Conservation (phyloP, 371 early-diverging fungal genomes). For the Basidiobolus meristosporus region DNA sequence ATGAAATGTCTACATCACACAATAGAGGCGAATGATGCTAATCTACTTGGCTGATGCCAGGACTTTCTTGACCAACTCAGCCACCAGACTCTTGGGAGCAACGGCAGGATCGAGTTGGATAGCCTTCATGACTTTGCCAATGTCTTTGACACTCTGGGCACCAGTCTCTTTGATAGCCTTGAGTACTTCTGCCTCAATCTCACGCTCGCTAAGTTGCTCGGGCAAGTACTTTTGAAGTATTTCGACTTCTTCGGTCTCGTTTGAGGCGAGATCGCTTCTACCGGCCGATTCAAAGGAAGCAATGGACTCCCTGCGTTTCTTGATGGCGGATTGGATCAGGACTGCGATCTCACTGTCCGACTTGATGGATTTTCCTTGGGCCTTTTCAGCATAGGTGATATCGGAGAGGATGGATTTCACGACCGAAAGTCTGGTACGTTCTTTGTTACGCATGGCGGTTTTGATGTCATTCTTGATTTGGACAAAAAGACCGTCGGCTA, state of each 20-base stretch:
- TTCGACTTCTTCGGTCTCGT: conserved; percentile 32
- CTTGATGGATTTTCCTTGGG: conserved; percentile 13
- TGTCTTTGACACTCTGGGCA: conserved; percentile 28
- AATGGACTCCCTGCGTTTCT: conserved; percentile 50
- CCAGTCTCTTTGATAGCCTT: conserved; percentile 25
- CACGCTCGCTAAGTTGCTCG: conserved; percentile 34
- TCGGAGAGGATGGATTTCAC: conserved; percentile 41
- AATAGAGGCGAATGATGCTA: no score
- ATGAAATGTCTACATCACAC: no score
- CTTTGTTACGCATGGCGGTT: conserved; percentile 46
- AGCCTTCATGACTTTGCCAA: conserved; percentile 65
- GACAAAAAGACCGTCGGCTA: neutral
- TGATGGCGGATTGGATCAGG: conserved; percentile 45
- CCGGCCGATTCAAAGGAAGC: conserved; percentile 29
- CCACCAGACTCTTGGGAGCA: conserved; percentile 46
- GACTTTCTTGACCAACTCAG: conserved; percentile 32
- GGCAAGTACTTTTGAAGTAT: conserved; percentile 51
- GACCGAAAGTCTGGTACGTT: conserved; percentile 38
- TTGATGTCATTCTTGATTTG: conserved; percentile 41
- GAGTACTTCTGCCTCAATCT: conserved; percentile 34
- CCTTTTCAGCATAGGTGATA: conserved; percentile 48
- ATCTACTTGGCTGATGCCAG: no score
- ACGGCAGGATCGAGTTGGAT: conserved; percentile 25
- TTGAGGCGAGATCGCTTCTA: conserved; percentile 38
- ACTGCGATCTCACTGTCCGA: conserved; percentile 7